Conservation (phyloP, 1,284 basidiomycete genomes). For the Cutaneotrichosporon cavernicola region DNA sequence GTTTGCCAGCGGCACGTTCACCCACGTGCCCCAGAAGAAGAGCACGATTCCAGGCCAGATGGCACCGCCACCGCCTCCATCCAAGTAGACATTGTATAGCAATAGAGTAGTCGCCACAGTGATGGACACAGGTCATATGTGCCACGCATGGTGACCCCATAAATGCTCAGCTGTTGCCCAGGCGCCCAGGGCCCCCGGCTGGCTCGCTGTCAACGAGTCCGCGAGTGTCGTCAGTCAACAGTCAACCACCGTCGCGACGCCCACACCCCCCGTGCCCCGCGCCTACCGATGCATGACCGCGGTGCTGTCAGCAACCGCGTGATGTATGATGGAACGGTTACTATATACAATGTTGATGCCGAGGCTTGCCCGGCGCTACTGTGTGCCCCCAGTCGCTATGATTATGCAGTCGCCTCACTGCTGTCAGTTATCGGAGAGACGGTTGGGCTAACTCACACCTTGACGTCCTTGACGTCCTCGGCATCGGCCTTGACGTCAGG, state of each 20-base stretch:
- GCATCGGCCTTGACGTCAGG: neutral
- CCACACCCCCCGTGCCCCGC: neutral
- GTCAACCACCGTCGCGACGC: neutral
- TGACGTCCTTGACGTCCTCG: slow-evolving; percentile 4
- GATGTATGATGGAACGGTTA: slow-evolving; percentile 11
- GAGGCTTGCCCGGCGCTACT: neutral
- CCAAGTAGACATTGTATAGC: slow-evolving; percentile 1
- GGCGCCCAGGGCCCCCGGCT: neutral
- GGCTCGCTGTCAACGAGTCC: too few species aligned
- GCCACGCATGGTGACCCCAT: neutral
- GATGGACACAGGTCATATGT: neutral
- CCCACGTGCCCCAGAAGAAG: slow-evolving; percentile 51
- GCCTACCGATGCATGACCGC: slow-evolving; percentile 10
- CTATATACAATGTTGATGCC: slow-evolving; percentile 14
- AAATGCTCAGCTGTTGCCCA: too few species aligned
- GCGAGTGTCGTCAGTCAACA: neutral
- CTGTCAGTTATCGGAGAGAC: neutral
- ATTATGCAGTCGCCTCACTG: slow-evolving; percentile 8
- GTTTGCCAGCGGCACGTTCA: slow-evolving; percentile 82
- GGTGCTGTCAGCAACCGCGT: neutral
- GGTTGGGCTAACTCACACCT: neutral
- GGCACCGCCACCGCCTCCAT: slow-evolving; percentile 1
- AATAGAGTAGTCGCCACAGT: neutral
- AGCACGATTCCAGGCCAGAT: slow-evolving; percentile 47
- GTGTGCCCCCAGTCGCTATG: neutral